phyloP scores from a whole-genome alignment of 768 basidiomycete species.

The Lactifluus rugatus region DNA sequence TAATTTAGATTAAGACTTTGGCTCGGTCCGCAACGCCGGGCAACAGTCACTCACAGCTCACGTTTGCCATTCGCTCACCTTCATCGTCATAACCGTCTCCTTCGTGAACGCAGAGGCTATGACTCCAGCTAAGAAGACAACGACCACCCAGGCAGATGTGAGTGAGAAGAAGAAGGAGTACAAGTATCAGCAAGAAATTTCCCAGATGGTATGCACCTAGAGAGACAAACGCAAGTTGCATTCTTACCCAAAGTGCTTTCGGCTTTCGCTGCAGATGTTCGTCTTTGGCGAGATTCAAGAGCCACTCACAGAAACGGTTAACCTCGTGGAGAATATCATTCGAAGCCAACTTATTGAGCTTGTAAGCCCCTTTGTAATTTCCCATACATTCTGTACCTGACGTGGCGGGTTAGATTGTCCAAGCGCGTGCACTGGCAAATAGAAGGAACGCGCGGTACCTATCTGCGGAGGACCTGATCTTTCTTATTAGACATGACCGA shows the following conservation, averaged over 20 bases:
- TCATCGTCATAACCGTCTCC: too few species aligned
- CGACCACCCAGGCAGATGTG: not conserved
- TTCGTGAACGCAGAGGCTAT: not conserved
- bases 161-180: constrained; percentile 43
- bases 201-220: constrained; percentile 65
- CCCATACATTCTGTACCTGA: not conserved
- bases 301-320: constrained; percentile 76
- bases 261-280: constrained; percentile 59
- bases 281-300: constrained; percentile 95
- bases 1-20: too few species aligned
- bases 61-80: too few species aligned
- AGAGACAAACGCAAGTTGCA: not conserved
- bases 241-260: not conserved
- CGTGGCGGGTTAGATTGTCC: constrained; percentile 54
- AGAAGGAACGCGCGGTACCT: constrained; percentile 79
- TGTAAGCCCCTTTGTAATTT: constrained; percentile 32
- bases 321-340: constrained; percentile 92
- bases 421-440: constrained; percentile 76
- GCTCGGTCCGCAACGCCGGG: too few species aligned
- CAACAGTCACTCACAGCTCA: too few species aligned
- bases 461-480: constrained; percentile 91
- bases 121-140: constrained; percentile 19
- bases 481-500: constrained; percentile 88
- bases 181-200: constrained; percentile 87
- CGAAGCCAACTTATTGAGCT: constrained; percentile 85